phyloP scores from a whole-genome alignment of 176 grass and related monocot species.

The Musa troglodytarum region DNA sequence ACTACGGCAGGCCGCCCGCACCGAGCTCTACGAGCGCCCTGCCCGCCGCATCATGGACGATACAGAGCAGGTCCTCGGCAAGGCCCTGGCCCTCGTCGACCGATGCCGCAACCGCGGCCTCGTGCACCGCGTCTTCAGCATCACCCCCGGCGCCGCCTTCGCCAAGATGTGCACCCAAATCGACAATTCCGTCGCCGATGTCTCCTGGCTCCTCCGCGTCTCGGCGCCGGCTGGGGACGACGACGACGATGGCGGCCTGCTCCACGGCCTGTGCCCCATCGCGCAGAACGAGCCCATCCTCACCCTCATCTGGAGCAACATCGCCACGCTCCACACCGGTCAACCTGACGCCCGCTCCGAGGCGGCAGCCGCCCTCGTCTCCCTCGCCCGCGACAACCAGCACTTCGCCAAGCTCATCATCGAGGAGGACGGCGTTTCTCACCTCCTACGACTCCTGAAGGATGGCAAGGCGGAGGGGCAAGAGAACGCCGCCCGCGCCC shows the following conservation, averaged over 20 bases:
- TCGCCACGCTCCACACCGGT: conserved; percentile 3
- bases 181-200: conserved; percentile 1
- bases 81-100: neutral
- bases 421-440: conserved; percentile 2
- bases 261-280: neutral
- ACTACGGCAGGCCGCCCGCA: conserved; percentile 9
- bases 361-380: neutral
- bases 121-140: neutral
- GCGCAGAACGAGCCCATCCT: conserved; percentile 7
- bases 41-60: conserved; percentile 2
- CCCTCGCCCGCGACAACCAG: conserved; percentile 7
- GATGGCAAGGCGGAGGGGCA: conserved; percentile 4
- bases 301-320: neutral
- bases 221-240: neutral
- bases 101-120: neutral
- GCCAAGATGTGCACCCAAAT: neutral
- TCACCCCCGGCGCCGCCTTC: conserved; percentile 4
- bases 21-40: conserved; percentile 9
- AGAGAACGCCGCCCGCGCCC: conserved; percentile 9
- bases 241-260: neutral
- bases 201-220: conserved; percentile 6
- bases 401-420: conserved; percentile 12
- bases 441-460: conserved; percentile 4
- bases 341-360: neutral
- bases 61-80: conserved; percentile 1